These are phyloP conservation scores for Diaporthe citriasiana DNA, from an alignment of 2,329 filamentous ascomycete genomes.

Conservation along the genomic window DNA sequence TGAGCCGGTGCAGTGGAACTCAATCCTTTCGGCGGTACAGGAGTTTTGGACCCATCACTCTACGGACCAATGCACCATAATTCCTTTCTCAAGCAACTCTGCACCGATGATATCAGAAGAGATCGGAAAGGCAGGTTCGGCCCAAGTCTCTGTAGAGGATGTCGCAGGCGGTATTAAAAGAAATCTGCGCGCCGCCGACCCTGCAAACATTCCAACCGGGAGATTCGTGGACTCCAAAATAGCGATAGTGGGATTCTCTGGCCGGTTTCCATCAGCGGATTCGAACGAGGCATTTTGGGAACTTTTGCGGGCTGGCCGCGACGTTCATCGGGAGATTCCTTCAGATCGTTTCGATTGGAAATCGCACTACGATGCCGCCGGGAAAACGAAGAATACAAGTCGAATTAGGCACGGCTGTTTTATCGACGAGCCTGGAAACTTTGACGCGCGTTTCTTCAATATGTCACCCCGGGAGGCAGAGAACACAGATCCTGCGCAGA, in stretches of 20 bases:
- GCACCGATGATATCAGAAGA: neutral
- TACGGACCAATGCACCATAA: neutral
- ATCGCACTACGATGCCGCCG: conserved; percentile 46
- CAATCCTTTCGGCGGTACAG: conserved; percentile 3
- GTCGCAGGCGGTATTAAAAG: conserved; percentile 10
- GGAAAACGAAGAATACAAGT: conserved; percentile 62
- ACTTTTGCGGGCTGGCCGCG: conserved; percentile 43
- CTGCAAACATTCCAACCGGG: neutral
- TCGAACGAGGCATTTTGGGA: conserved; percentile 31
- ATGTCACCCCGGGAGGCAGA: conserved; percentile 39
- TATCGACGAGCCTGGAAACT: conserved; percentile 27
- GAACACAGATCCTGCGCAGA: conserved; percentile 39
- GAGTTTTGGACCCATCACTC: conserved; percentile 8
- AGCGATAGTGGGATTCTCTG: conserved; percentile 18
- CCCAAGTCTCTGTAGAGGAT: neutral
- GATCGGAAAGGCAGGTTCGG: neutral
- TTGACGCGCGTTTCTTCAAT: conserved; percentile 41
- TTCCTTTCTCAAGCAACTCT: conserved; percentile 2
- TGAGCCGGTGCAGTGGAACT: conserved; percentile 16
- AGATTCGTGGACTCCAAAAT: conserved; percentile 12
- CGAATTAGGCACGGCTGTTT: conserved; percentile 67
- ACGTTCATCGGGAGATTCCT: conserved; percentile 45
- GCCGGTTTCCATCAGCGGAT: conserved; percentile 18
- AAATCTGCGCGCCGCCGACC: neutral
- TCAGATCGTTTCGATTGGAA: conserved; percentile 30